Conservation (phyloP, 2,329 filamentous ascomycete species). For the Sphaceloma murrayae region DNA sequence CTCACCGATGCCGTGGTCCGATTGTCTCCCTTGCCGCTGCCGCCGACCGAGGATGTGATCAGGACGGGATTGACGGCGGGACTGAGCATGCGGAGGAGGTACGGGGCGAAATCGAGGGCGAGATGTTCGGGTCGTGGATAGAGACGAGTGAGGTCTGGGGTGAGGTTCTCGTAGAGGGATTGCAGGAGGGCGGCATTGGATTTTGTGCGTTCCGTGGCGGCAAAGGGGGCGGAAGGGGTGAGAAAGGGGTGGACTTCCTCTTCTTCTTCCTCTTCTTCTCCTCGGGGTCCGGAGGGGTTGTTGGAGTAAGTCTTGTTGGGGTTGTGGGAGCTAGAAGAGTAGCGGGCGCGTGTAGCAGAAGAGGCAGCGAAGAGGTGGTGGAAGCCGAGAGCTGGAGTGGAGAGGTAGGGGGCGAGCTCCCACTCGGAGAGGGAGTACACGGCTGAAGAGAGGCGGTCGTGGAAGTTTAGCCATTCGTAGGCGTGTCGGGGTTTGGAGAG, state of each 20-base stretch:
- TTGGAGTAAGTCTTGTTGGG: conserved; percentile 30
- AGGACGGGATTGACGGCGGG: conserved; percentile 88
- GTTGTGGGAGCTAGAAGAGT: conserved; percentile 28
- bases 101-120: conserved; percentile 74
- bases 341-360: conserved; percentile 36
- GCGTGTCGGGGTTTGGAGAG: conserved; percentile 78
- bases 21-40: conserved; percentile 27
- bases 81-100: conserved; percentile 70
- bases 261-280: conserved; percentile 32
- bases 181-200: conserved; percentile 66
- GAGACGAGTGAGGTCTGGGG: conserved; percentile 59
- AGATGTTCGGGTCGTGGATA: conserved; percentile 74
- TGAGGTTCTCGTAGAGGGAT: conserved; percentile 61
- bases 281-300: conserved; percentile 37
- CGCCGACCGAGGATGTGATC: conserved; percentile 42
- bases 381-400: conserved; percentile 77
- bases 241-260: conserved; percentile 56
- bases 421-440: conserved; percentile 83
- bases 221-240: conserved; percentile 71
- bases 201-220: conserved; percentile 70
- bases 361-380: conserved; percentile 82
- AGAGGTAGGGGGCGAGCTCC: conserved; percentile 81
- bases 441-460: conserved; percentile 70
- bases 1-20: conserved; percentile 69
- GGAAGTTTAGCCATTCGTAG: conserved; percentile 94